A percentile compares a stretch with the other conserved stretches of the same genome.
Evolutionary conservation across 164 flowering plant genomes (phyloP).

Genomic region (Vitis vinifera): ASM3070453v1 NC_081822.1:11882501-11883000

Average conservation of each 20-base stretch:
- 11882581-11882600: slow-evolving; percentile 57
- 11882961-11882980: slow-evolving; percentile 73
- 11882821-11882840: slow-evolving; percentile 75
- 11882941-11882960: slow-evolving; percentile 73
- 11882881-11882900: slow-evolving; percentile 59
- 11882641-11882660: slow-evolving; percentile 89
- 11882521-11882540: slow-evolving; percentile 73
- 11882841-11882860: slow-evolving; percentile 81
- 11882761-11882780: slow-evolving; percentile 54
- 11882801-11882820: slow-evolving; percentile 61
- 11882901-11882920: slow-evolving; percentile 53
- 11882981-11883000: slow-evolving; percentile 43
- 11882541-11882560: slow-evolving; percentile 69
- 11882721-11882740: slow-evolving; percentile 54
- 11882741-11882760: slow-evolving; percentile 84
- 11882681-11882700: slow-evolving; percentile 52
- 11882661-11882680: slow-evolving; percentile 53
- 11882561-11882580: slow-evolving; percentile 72
- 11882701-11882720: slow-evolving; percentile 34
- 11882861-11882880: slow-evolving; percentile 59
- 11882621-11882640: slow-evolving; percentile 70
- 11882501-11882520: slow-evolving; percentile 70
- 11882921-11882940: slow-evolving; percentile 82
- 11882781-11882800: slow-evolving; percentile 59
- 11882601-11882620: slow-evolving; percentile 71